Conservation (phyloP, 345 rosid species). For the Geranium rotundifolium region DNA sequence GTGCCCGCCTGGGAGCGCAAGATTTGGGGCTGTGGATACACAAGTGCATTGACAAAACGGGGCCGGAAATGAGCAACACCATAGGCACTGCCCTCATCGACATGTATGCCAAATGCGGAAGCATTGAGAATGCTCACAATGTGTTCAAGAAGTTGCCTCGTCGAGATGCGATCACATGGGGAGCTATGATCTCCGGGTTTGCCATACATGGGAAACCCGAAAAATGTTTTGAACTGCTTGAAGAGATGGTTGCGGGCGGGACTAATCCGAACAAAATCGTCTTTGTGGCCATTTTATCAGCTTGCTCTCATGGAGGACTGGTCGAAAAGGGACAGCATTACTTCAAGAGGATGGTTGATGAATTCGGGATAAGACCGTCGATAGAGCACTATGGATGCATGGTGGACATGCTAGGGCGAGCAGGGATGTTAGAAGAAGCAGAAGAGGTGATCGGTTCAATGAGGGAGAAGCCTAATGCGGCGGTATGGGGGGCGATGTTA, state of each 20-base stretch:
- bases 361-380: slow-evolving; percentile 7
- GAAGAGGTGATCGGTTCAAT: slow-evolving; percentile 37
- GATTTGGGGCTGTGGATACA: neutral
- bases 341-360: slow-evolving; percentile 9
- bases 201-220: slow-evolving; percentile 9
- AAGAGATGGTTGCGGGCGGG: slow-evolving; percentile 14
- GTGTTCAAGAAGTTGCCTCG: slow-evolving; percentile 7
- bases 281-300: slow-evolving; percentile 9
- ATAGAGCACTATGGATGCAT: slow-evolving; percentile 38
- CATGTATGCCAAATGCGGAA: slow-evolving; percentile 15
- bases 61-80: neutral
- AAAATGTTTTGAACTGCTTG: slow-evolving; percentile 9
- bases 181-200: slow-evolving; percentile 14
- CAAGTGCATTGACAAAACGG: neutral
- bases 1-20: neutral
- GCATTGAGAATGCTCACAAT: slow-evolving; percentile 8
- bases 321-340: slow-evolving; percentile 9
- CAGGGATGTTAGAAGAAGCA: slow-evolving; percentile 64
- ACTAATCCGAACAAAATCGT: slow-evolving; percentile 11
- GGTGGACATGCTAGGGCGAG: slow-evolving; percentile 63
- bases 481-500: slow-evolving; percentile 68
- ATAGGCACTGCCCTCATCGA: slow-evolving; percentile 9
- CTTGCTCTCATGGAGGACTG: slow-evolving; percentile 13
- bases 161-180: slow-evolving; percentile 15
- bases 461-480: slow-evolving; percentile 46